Evolutionary conservation across 805 yeast species (phyloP), one percentile per base, ranked within the genome.

Genomic region (Candida khao-thaluensis): DNA sequence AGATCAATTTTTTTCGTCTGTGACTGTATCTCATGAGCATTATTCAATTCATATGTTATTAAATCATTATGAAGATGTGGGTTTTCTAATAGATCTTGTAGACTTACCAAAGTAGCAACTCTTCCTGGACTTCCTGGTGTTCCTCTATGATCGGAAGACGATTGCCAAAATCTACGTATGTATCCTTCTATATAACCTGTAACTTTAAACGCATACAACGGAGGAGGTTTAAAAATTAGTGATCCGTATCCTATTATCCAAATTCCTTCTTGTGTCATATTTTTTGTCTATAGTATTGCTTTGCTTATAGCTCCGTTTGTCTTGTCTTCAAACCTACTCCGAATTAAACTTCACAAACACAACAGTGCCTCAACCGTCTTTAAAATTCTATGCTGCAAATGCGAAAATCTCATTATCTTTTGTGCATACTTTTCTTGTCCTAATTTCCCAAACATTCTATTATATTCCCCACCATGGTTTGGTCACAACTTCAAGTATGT

Each of bases 181-280:
- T 69, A 88, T 2, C 96, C 96, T 37, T 70, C 69, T 17, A 90
- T 69, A 33, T 81, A 76, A 0, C 96, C 96, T 0, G 88, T 81
- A 7, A 85, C 72, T 26, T 79, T 63, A 51, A 73, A 68, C 34
- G 77, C 69, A 44, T 76, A 74, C 48, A 75, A 72, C 11, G 91
- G 90, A 0, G 96, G 97, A 0, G 96, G 96, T 53, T 88, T 89
- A 71, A 84, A 89, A 17, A 89, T 80, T 37, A 89, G 67, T 0
- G 95, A 85, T 1, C 97, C 97, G 54, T 89, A 89, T 2, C 97
- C 96, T 8, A 89, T 79, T 10, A 89, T 73, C 95, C 95, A 90
- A 42, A 81, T 57, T 0, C 80, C 79, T 7, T 23, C 29, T 12
- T 14, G 30, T 29, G 32, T 18, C 32, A 29, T 29, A 10, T 17